Conservation (phyloP, 2,329 filamentous ascomycete species). For the Fusarium xyrophilum region DNA sequence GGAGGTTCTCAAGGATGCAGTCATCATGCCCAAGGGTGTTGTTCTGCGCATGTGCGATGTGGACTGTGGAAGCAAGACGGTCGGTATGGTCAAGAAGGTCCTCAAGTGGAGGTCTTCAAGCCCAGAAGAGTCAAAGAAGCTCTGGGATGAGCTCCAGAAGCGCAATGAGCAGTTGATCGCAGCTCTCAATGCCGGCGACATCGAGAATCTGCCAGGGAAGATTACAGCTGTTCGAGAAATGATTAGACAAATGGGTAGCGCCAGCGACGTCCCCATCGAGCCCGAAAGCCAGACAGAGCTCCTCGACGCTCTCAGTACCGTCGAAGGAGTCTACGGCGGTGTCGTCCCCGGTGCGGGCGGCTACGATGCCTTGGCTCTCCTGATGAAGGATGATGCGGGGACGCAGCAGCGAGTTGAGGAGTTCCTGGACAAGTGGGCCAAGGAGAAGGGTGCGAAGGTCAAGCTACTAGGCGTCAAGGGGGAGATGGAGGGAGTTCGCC, state of each 20-base stretch:
- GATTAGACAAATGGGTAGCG: conserved; percentile 77
- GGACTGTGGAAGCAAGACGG: conserved; percentile 90
- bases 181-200: conserved; percentile 62
- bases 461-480: conserved; percentile 73
- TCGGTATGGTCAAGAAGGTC: conserved; percentile 94
- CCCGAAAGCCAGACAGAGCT: conserved; percentile 84
- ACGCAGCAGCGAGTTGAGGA: conserved; percentile 66
- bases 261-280: conserved; percentile 85
- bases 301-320: conserved; percentile 73
- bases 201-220: conserved; percentile 53
- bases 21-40: conserved; percentile 75
- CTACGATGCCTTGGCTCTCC: conserved; percentile 84
- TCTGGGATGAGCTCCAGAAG: conserved; percentile 79
- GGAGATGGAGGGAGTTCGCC: conserved; percentile 71
- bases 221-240: conserved; percentile 63
- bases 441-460: conserved; percentile 66
- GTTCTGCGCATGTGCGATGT: conserved; percentile 94
- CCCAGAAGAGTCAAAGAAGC: conserved; percentile 64
- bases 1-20: conserved; percentile 72
- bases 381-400: conserved; percentile 75
- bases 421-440: conserved; percentile 71
- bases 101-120: conserved; percentile 78
- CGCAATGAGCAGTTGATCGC: conserved; percentile 75
- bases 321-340: conserved; percentile 85
- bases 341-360: conserved; percentile 95